These are phyloP conservation scores for Tillandsia leiboldiana DNA, from an alignment of 176 grass and related monocot species.

Conservation along the genomic window DNA sequence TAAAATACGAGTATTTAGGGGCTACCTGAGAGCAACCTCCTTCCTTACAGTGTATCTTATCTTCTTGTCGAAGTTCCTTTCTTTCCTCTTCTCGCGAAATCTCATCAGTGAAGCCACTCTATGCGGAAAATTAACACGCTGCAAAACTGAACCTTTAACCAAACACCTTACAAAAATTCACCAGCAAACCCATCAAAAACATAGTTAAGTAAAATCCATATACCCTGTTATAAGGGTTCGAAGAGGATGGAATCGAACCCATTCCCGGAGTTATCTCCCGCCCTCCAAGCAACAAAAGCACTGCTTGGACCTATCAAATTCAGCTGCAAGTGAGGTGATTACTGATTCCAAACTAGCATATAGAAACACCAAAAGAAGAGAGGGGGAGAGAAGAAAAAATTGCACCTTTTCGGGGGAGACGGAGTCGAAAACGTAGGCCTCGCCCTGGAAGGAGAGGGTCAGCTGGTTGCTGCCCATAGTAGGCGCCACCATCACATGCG, in stretches of 20 bases:
- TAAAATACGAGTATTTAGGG: slow-evolving; percentile 3
- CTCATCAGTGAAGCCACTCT: slow-evolving; percentile 93
- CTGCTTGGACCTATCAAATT: slow-evolving; percentile 78
- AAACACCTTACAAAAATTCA: too few relatives aligned
- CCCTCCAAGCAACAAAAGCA: slow-evolving; percentile 84
- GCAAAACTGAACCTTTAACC: slow-evolving; percentile 6
- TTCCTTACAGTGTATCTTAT: slow-evolving; percentile 89
- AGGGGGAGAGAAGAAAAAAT: neutral
- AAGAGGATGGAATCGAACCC: slow-evolving; percentile 35
- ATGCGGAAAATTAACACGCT: slow-evolving; percentile 90
- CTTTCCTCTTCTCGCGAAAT: slow-evolving; percentile 96
- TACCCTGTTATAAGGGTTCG: slow-evolving; percentile 70
- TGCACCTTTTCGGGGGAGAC: slow-evolving; percentile 92
- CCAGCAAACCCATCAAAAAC: too few relatives aligned
- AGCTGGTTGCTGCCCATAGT: slow-evolving; percentile 54
- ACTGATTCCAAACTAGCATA: neutral
- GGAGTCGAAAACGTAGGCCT: slow-evolving; percentile 94
- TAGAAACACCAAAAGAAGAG: neutral
- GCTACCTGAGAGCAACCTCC: slow-evolving; percentile 91
- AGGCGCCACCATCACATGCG: slow-evolving; percentile 25
- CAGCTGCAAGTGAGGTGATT: neutral
- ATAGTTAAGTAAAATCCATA: neutral
- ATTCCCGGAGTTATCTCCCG: slow-evolving; percentile 60
- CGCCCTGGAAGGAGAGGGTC: slow-evolving; percentile 91
- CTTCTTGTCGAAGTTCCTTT: slow-evolving; percentile 98